Evolutionary conservation across 768 basidiomycete species (phyloP).

Genomic region (Kwoniella heveanensis): DNA sequence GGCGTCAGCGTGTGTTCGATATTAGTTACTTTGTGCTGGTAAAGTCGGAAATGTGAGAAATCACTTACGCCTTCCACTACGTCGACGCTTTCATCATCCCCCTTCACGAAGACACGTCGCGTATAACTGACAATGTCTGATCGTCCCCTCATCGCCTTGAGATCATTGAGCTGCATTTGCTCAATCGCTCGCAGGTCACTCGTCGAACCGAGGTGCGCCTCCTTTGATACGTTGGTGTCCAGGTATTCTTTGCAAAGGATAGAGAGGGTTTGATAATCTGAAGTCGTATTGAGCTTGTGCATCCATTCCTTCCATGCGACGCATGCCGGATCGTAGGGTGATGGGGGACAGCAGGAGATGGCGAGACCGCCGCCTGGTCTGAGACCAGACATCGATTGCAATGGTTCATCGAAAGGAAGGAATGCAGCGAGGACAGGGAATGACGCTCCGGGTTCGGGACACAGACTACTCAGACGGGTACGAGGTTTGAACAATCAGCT

Average conservation of each 20-base stretch:
- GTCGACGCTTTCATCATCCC: slow-evolving; percentile 13
- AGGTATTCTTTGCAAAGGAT: slow-evolving; percentile 13
- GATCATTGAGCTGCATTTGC: slow-evolving; percentile 32
- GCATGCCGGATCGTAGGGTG: slow-evolving; percentile 22
- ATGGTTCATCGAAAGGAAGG: slow-evolving; percentile 29
- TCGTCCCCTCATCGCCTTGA: slow-evolving; percentile 27
- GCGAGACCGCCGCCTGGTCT: slow-evolving; percentile 38
- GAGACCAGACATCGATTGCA: slow-evolving; percentile 29
- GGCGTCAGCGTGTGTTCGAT: neutral
- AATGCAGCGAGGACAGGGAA: slow-evolving; percentile 26
- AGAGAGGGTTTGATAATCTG: slow-evolving; percentile 22
- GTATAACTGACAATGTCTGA: slow-evolving; percentile 31
- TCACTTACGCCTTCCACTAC: slow-evolving; percentile 8
- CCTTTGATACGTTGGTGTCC: neutral
- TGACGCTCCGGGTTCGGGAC: slow-evolving; percentile 32
- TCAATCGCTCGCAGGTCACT: slow-evolving; percentile 22
- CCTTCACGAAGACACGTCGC: slow-evolving; percentile 36
- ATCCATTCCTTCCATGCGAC: slow-evolving; percentile 31
- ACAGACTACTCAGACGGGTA: no score
- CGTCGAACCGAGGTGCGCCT: neutral
- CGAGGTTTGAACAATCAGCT: no score
- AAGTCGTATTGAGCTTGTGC: neutral
- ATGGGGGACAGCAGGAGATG: slow-evolving; percentile 34
- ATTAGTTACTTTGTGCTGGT: slow-evolving; percentile 3
- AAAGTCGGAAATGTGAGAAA: neutral